Conservation (phyloP, 2,329 filamentous ascomycete species). For the Capronia epimyces region DNA sequence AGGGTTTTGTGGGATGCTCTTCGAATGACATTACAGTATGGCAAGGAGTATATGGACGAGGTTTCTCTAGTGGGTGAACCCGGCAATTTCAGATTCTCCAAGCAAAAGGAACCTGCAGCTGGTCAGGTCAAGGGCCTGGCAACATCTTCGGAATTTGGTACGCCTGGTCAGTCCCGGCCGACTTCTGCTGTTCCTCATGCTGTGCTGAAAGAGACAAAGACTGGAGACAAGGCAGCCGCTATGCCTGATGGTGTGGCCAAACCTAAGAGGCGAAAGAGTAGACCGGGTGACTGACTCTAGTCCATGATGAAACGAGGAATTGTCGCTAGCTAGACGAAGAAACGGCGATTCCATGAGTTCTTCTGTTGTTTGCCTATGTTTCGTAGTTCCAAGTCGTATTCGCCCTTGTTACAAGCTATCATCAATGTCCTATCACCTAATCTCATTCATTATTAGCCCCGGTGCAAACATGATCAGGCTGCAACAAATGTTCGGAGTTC, state of each 20-base stretch:
- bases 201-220: constrained; percentile 1
- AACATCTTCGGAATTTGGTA: background rate
- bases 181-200: constrained; percentile 11
- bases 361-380: no score
- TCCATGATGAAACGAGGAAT: constrained; percentile 17
- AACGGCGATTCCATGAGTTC: background rate
- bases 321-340: no score
- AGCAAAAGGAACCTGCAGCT: constrained; percentile 31
- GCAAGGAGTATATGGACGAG: constrained; percentile 60
- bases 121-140: constrained; percentile 9
- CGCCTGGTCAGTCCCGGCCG: constrained; percentile 18
- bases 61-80: constrained; percentile 59
- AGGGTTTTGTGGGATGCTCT: constrained; percentile 46
- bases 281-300: constrained; percentile 12
- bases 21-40: constrained; percentile 48
- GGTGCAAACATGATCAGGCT: no score
- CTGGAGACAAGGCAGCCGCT: constrained; percentile 3
- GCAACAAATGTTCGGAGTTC: no score
- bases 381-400: no score
- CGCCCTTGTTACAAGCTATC: no score
- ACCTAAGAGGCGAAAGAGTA: constrained; percentile 22
- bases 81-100: constrained; percentile 55
- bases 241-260: constrained; percentile 12
- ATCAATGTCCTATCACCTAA: no score
- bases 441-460: no score